Evolutionary conservation across 2,329 filamentous ascomycete genomes (phyloP), one percentile per base, ranked within the genome.

Genomic region (Raffaelea albimanens): DNA sequence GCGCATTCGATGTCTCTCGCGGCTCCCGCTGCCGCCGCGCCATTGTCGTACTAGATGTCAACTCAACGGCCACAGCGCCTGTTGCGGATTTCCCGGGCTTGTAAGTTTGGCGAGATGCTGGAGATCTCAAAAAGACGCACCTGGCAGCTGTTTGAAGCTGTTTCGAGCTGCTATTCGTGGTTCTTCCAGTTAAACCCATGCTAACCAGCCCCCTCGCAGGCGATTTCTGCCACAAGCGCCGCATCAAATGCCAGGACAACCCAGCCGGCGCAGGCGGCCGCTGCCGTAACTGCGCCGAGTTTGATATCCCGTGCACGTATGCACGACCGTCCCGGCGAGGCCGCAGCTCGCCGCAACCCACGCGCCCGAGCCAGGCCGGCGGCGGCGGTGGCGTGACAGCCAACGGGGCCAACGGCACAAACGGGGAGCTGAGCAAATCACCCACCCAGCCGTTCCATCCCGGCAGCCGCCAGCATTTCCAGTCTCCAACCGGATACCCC

Each of bases 141-240:
- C n/a, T n/a, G n/a, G n/a, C n/a, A n/a, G n/a, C n/a, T n/a, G n/a
- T n/a, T n/a, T n/a, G n/a, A n/a, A n/a, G n/a, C n/a, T n/a, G n/a
- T n/a, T n/a, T n/a, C n/a, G n/a, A n/a, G n/a, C n/a, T n/a, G n/a
- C n/a, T n/a, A n/a, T n/a, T n/a, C n/a, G n/a, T n/a, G n/a, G n/a
- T n/a, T n/a, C n/a, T n/a, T n/a, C n/a, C 34, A 10, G 34, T 38
- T 8, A 38, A 5, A 19, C 9, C 34, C 25, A 29, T 29, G 7
- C 34, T 19, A 38, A 38, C 34, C 25, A 29, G 13, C 25, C 25
- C 25, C 25, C 25, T 13, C 42, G 31, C 40, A 48, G 46, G 52
- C 47, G 55, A 56, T 49, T 56, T 54, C 25, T 56, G 55, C 45
- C 55, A 56, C 39, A 55, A 55, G 39, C 53, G 55, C 13, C 52